Conservation (phyloP, 148 eudicot genomes). For the Salicornia ramosissima region DNA sequence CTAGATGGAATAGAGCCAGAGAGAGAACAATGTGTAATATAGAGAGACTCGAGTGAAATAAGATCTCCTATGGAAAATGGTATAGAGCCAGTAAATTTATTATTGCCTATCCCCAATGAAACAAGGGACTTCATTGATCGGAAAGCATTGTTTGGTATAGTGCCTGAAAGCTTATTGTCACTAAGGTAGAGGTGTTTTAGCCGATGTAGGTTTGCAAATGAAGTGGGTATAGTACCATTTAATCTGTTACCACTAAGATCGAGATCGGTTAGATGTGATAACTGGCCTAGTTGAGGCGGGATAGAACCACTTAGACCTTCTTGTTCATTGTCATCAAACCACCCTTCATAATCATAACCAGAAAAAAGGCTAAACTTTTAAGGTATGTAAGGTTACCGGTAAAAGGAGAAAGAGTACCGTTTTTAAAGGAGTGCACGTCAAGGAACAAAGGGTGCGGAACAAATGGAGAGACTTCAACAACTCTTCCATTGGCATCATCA, state of each 20-base stretch:
- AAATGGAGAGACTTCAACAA: slow-evolving; percentile 47
- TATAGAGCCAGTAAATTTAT: slow-evolving; percentile 39
- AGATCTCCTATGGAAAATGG: slow-evolving; percentile 46
- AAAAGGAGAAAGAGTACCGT: slow-evolving; percentile 61
- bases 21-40: slow-evolving; percentile 41
- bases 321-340: not conserved
- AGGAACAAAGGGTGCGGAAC: not conserved
- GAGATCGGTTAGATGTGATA: slow-evolving; percentile 34
- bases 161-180: slow-evolving; percentile 41
- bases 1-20: slow-evolving; percentile 44
- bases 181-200: slow-evolving; percentile 35
- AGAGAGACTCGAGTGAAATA: slow-evolving; percentile 31
- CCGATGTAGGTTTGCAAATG: slow-evolving; percentile 33
- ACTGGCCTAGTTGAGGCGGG: slow-evolving; percentile 53
- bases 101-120: slow-evolving; percentile 43
- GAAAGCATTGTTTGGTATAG: slow-evolving; percentile 33
- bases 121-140: slow-evolving; percentile 22
- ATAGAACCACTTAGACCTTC: slow-evolving; percentile 38
- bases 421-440: slow-evolving; percentile 21
- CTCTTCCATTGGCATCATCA: slow-evolving; percentile 43
- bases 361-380: slow-evolving; percentile 45
- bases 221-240: slow-evolving; percentile 43
- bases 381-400: slow-evolving; percentile 55
- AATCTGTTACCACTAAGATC: slow-evolving; percentile 40
- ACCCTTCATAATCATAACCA: slow-evolving; percentile 15